A percentile compares a stretch with the other conserved stretches of the same genome.
Conservation (phyloP, 2,329 filamentous ascomycete genomes). For the Cryphonectria naterciae region DNA sequence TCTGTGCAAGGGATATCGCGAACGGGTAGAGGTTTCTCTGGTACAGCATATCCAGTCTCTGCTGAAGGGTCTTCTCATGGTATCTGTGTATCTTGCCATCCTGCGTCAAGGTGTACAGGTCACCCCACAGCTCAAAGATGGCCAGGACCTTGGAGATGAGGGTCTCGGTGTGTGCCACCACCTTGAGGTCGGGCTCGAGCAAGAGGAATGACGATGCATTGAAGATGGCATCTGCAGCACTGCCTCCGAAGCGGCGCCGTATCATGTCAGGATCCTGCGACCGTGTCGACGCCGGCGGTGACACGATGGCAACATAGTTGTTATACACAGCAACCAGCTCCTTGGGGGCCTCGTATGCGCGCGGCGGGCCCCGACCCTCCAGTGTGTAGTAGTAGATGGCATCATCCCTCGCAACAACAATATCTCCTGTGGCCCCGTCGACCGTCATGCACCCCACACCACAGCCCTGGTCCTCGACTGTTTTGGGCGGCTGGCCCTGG, state of each 20-base stretch:
- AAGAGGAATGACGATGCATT: slow-evolving; percentile 87
- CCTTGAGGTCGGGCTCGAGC: slow-evolving; percentile 87
- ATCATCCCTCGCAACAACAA: slow-evolving; percentile 92
- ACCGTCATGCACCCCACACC: slow-evolving; percentile 94
- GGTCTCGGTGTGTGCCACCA: slow-evolving; percentile 87
- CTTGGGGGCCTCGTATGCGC: slow-evolving; percentile 90
- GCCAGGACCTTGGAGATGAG: slow-evolving; percentile 78
- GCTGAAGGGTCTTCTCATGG: slow-evolving; percentile 86
- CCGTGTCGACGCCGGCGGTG: slow-evolving; percentile 67
- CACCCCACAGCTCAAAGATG: slow-evolving; percentile 86
- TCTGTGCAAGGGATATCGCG: slow-evolving; percentile 91
- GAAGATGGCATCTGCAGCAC: slow-evolving; percentile 76
- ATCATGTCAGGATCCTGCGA: slow-evolving; percentile 63
- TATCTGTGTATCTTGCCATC: slow-evolving; percentile 91
- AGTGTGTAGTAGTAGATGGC: slow-evolving; percentile 92
- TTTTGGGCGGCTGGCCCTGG: slow-evolving; percentile 85
- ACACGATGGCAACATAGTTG: slow-evolving; percentile 86
- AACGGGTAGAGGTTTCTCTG: slow-evolving; percentile 90
- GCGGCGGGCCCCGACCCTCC: slow-evolving; percentile 83
- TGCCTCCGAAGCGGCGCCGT: slow-evolving; percentile 72
- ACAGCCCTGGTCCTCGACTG: slow-evolving; percentile 87
- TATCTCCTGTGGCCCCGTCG: slow-evolving; percentile 77
- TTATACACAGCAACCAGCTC: slow-evolving; percentile 77
- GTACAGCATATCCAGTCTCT: slow-evolving; percentile 91
- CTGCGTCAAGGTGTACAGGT: slow-evolving; percentile 85